Conservation (phyloP, 257 asterid genomes). For the Penstemon newberryi region DNA sequence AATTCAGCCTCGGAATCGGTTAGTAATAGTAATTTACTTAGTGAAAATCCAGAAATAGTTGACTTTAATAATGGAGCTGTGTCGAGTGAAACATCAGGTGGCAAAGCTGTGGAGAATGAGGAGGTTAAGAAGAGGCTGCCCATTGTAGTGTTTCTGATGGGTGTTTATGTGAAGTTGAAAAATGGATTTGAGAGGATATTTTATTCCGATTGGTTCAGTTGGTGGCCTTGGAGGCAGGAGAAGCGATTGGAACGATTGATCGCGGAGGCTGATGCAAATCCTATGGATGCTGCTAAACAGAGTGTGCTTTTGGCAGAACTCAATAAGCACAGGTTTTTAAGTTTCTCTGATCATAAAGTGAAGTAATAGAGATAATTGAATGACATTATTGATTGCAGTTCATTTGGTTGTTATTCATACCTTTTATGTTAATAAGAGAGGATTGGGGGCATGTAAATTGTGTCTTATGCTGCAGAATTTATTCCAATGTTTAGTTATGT, state of each 20-base stretch:
- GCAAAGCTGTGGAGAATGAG: constrained; percentile 31
- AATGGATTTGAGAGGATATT: constrained; percentile 53
- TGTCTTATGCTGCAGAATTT: neutral
- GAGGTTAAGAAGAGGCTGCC: constrained; percentile 54
- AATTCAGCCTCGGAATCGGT: constrained; percentile 34
- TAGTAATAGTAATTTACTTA: constrained; percentile 25
- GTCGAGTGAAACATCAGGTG: constrained; percentile 30
- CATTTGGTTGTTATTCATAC: neutral
- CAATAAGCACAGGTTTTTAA: constrained; percentile 71
- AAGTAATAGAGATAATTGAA: neutral
- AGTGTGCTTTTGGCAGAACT: constrained; percentile 75
- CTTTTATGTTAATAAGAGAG: neutral
- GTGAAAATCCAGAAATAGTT: constrained; percentile 26
- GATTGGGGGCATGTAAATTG: neutral
- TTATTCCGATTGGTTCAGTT: constrained; percentile 64
- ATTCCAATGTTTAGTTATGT: neutral
- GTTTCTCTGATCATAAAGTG: neutral
- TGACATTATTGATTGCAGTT: neutral
- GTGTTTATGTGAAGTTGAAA: constrained; percentile 52
- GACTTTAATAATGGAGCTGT: constrained; percentile 33
- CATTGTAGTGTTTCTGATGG: constrained; percentile 59
- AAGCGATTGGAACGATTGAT: constrained; percentile 69
- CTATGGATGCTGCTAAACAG: constrained; percentile 73
- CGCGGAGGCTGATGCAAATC: constrained; percentile 84
- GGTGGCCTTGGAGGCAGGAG: constrained; percentile 91